Evolutionary conservation across 2,329 filamentous ascomycete species (phyloP).

Genomic region (Leptosphaerulina australis): DNA sequence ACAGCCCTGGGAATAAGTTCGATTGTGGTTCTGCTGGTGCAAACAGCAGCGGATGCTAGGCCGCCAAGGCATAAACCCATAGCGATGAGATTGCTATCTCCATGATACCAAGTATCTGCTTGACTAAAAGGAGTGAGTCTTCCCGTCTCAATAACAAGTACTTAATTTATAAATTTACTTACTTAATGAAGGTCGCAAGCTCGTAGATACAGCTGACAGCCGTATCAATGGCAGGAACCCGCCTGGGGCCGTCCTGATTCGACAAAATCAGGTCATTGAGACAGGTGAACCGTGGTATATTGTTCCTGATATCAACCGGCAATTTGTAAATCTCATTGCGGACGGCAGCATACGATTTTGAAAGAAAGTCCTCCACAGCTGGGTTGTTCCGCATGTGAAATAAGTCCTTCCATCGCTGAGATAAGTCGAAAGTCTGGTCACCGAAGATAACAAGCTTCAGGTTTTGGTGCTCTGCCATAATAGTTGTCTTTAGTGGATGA

Average conservation of each 20-base stretch:
- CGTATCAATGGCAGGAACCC: background rate
- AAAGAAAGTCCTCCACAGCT: background rate
- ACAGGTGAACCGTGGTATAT: background rate
- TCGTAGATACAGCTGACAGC: background rate
- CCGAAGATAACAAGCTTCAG: background rate
- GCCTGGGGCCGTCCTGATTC: background rate
- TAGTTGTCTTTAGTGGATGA: no score
- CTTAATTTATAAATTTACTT: no score
- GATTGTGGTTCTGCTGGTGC: slow-evolving; percentile 31
- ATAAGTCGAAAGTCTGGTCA: background rate
- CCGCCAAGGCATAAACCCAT: background rate
- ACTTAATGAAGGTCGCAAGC: background rate
- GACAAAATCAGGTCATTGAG: background rate
- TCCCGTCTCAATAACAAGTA: no score
- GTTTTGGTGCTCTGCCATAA: background rate
- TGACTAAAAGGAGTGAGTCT: background rate
- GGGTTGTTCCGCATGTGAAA: background rate
- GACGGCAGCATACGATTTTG: background rate
- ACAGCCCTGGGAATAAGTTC: slow-evolving; percentile 42
- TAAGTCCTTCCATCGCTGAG: background rate
- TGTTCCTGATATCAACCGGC: background rate
- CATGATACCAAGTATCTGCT: background rate
- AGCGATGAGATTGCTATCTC: background rate
- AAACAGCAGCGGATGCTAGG: slow-evolving; percentile 21
- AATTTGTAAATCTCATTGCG: background rate